Percentiles rank a stretch among this genome's conserved stretches.
phyloP scores from a whole-genome alignment of 768 basidiomycete genomes.

The Phlegmacium glaucopus region DNA sequence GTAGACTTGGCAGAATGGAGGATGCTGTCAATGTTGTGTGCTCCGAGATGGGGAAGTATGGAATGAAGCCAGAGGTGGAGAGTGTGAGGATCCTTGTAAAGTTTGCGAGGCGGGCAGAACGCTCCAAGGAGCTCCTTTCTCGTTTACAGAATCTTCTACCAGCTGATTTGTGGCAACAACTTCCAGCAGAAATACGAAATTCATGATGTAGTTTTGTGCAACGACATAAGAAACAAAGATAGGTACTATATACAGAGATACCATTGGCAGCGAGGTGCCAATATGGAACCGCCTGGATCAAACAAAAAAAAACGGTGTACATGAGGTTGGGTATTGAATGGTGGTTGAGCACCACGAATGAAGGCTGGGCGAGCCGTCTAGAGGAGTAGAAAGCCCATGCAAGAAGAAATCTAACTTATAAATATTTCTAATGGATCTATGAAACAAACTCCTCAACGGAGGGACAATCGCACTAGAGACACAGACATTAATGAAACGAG shows the following conservation, averaged over 20 bases:
- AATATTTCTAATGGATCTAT: conserved; percentile 15
- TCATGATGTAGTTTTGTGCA: conserved; percentile 12
- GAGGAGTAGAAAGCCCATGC: conserved; percentile 45
- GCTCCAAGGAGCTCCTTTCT: conserved; percentile 41
- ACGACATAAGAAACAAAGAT: neutral
- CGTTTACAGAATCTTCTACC: conserved; percentile 41
- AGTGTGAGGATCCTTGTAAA: conserved; percentile 52
- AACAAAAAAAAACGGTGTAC: conserved; percentile 22
- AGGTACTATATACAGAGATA: too few species aligned
- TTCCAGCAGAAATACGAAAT: conserved; percentile 17
- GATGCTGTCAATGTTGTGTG: conserved; percentile 67
- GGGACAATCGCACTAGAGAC: conserved; percentile 74
- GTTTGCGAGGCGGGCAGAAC: conserved; percentile 43
- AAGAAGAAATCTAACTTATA: conserved; percentile 16
- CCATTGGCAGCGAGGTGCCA: neutral
- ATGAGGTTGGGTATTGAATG: conserved; percentile 17
- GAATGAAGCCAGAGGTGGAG: conserved; percentile 44
- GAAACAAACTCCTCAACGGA: conserved; percentile 74
- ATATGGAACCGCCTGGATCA: neutral
- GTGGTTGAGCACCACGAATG: conserved; percentile 68
- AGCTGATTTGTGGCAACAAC: conserved; percentile 27
- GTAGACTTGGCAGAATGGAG: conserved; percentile 59
- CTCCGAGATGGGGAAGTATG: conserved; percentile 55
- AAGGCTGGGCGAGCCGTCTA: conserved; percentile 42
- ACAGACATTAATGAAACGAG: neutral